Conservation (phyloP, 1,284 basidiomycete species). For the Ganoderma sp. region DNA sequence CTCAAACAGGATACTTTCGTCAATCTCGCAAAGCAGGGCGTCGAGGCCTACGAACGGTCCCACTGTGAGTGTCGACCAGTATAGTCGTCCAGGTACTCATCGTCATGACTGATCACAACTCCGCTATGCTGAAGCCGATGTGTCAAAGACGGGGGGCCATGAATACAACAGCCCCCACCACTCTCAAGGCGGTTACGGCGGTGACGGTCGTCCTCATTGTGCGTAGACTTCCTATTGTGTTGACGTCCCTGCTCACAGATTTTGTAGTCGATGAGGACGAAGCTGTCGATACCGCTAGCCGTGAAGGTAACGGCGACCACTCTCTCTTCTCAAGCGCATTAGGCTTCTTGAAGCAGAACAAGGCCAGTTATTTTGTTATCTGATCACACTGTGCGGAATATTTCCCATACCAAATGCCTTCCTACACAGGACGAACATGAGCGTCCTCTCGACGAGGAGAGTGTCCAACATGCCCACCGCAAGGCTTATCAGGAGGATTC, state of each 20-base stretch:
- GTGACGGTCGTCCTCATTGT: slow-evolving; percentile 41
- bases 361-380: slow-evolving; percentile 40
- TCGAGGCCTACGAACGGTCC: no score
- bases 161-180: slow-evolving; percentile 62
- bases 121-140: slow-evolving; percentile 31
- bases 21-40: no score
- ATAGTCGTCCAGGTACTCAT: no score
- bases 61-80: no score
- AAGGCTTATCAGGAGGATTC: slow-evolving; percentile 63
- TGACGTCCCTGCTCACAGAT: background rate
- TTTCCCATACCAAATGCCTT: no score
- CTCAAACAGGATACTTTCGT: no score
- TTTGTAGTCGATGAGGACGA: slow-evolving; percentile 57
- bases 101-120: no score
- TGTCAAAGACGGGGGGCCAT: slow-evolving; percentile 61
- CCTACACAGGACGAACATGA: slow-evolving; percentile 55
- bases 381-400: no score
- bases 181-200: slow-evolving; percentile 28
- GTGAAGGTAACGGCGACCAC: slow-evolving; percentile 56
- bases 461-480: slow-evolving; percentile 64
- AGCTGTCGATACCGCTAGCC: slow-evolving; percentile 55
- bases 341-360: slow-evolving; percentile 55
- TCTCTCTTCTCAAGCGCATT: slow-evolving; percentile 60
- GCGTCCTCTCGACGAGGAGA: slow-evolving; percentile 69
- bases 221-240: slow-evolving; percentile 31